Evolutionary conservation across 352 stramenopile species (phyloP).

Genomic region (Phytophthora citrophthora): DNA sequence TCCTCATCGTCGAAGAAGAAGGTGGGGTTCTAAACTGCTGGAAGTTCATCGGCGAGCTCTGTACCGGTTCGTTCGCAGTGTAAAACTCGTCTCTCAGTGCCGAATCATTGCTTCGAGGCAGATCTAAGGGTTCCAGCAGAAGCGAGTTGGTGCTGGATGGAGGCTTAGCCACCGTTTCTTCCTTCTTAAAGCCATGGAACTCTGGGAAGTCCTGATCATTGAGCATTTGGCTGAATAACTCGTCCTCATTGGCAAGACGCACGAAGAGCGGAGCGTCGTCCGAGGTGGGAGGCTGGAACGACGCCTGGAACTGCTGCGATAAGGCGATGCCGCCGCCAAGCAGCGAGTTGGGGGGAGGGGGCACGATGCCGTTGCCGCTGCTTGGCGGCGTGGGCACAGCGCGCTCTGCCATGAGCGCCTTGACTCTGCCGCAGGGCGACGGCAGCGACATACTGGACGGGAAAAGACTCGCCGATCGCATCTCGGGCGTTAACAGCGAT

Average conservation of each 20-base stretch:
- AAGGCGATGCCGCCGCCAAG: conserved; percentile 37
- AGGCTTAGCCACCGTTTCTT: conserved; percentile 15
- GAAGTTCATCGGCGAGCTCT: conserved; percentile 1
- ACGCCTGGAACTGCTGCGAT: conserved; percentile 15
- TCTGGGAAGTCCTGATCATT: conserved; percentile 54
- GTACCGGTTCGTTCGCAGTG: background rate
- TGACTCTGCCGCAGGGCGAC: conserved; percentile 30
- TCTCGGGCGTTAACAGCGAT: conserved; percentile 63
- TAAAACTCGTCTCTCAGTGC: conserved; percentile 34
- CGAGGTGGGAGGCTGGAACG: conserved; percentile 23
- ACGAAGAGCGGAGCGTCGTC: conserved; percentile 37
- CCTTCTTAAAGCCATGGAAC: conserved; percentile 28
- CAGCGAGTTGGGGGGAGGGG: conserved; percentile 39
- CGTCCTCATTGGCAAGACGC: conserved; percentile 43
- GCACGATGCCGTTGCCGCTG: conserved; percentile 21
- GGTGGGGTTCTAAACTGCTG: conserved; percentile 9
- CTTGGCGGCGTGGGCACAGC: conserved; percentile 7
- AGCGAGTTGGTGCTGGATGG: conserved; percentile 25
- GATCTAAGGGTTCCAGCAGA: conserved; percentile 45
- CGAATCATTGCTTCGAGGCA: conserved; percentile 26
- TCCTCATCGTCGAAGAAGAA: conserved; percentile 4
- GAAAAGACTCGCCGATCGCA: conserved; percentile 44
- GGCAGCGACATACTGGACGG: conserved; percentile 1
- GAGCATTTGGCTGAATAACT: conserved; percentile 55
- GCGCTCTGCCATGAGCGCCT: conserved; percentile 18